Percentiles rank a stretch among this genome's conserved stretches.
phyloP scores from a whole-genome alignment of 2,329 filamentous ascomycete genomes.

The Aspergillus pseudoviridinutans region DNA sequence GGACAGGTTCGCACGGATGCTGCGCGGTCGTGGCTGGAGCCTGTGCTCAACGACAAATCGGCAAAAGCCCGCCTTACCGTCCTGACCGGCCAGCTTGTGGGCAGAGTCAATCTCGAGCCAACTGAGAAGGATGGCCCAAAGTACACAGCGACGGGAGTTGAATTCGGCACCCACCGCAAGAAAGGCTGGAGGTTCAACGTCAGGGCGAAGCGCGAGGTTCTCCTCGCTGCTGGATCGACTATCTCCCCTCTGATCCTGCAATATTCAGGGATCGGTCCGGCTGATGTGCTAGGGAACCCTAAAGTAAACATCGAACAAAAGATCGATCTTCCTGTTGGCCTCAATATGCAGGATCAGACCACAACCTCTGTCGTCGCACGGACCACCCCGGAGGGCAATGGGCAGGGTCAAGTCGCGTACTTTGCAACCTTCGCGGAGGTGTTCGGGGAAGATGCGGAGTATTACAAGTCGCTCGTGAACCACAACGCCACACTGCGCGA shows the following conservation, averaged over 20 bases:
- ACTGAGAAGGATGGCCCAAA: neutral
- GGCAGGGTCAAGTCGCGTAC: conserved; percentile 24
- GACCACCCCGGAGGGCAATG: conserved; percentile 8
- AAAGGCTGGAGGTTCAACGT: conserved; percentile 16
- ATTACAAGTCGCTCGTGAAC: conserved; percentile 17
- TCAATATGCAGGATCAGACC: conserved; percentile 30
- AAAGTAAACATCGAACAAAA: conserved; percentile 13
- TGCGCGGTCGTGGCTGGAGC: conserved; percentile 25
- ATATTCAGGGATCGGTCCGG: conserved; percentile 25
- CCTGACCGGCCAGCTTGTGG: conserved; percentile 24
- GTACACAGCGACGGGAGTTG: conserved; percentile 18
- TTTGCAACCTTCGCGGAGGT: conserved; percentile 27
- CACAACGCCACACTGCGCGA: conserved; percentile 17
- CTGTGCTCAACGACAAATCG: conserved; percentile 18
- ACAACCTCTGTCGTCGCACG: conserved; percentile 17
- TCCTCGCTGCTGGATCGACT: conserved; percentile 25
- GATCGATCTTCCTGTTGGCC: conserved; percentile 26
- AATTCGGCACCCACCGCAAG: conserved; percentile 21
- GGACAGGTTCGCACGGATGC: conserved; percentile 24
- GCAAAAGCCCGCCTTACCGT: conserved; percentile 5
- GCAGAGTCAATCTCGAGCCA: conserved; percentile 18
- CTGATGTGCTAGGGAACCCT: conserved; percentile 10
- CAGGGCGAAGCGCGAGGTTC: conserved; percentile 22
- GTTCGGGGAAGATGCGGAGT: conserved; percentile 18
- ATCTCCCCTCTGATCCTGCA: conserved; percentile 25